Percentiles rank a stretch among this genome's conserved stretches.
Evolutionary conservation across 176 grass and related monocot genomes (phyloP).

Genomic region (Carex kokanica): DNA sequence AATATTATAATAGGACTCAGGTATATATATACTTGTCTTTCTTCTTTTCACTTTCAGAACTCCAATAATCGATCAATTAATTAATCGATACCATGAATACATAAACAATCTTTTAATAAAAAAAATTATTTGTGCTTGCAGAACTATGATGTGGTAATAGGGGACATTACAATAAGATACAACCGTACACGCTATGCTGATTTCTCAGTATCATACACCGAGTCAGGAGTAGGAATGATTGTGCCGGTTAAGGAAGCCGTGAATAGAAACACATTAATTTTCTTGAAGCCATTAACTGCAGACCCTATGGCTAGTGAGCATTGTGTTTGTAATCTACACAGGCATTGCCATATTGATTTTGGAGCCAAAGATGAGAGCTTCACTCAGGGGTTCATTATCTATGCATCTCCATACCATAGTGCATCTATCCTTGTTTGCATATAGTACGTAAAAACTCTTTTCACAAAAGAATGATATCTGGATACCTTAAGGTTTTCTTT

Average conservation of each 20-base stretch:
- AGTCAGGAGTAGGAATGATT: conserved; percentile 45
- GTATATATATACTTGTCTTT: too few relatives aligned
- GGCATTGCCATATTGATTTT: conserved; percentile 38
- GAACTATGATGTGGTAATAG: conserved; percentile 40
- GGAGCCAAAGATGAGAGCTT: conserved; percentile 36
- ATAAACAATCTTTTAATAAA: too few relatives aligned
- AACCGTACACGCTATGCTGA: conserved; percentile 37
- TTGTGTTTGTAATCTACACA: conserved; percentile 45
- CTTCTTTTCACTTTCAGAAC: too few relatives aligned
- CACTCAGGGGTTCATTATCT: conserved; percentile 32
- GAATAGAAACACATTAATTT: conserved; percentile 40
- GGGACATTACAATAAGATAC: conserved; percentile 53
- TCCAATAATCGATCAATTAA: too few relatives aligned
- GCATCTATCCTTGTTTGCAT: conserved; percentile 35
- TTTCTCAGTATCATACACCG: conserved; percentile 46
- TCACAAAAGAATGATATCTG: too few relatives aligned
- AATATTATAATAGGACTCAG: too few relatives aligned
- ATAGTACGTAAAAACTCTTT: conserved; percentile 24
- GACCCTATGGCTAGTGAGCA: conserved; percentile 44
- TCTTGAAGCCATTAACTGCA: conserved; percentile 49
- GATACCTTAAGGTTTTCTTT: conserved; percentile 11
- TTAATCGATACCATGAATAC: too few relatives aligned
- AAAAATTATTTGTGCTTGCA: neutral
- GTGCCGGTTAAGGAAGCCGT: conserved; percentile 30
- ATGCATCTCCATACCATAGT: conserved; percentile 32